phyloP scores from a whole-genome alignment of 1,139 yeast species.

The Lodderomyces beijingensis region DNA sequence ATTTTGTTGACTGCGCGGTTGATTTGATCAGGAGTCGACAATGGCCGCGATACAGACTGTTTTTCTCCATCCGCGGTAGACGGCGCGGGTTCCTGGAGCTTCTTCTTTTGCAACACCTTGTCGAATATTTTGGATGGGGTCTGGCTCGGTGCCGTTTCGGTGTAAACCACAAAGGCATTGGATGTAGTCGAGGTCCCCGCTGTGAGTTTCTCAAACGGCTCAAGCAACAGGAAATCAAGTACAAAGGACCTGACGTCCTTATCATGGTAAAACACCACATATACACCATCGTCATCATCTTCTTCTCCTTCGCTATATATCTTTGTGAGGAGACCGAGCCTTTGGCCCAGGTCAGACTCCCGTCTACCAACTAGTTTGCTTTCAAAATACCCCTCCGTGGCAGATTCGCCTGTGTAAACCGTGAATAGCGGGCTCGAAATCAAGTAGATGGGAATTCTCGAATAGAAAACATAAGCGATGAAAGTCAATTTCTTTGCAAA shows the following conservation, averaged over 20 bases:
- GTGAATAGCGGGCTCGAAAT: conserved; percentile 20
- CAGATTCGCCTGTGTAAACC: conserved; percentile 23
- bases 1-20: conserved; percentile 32
- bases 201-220: conserved; percentile 2
- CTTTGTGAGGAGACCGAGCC: conserved; percentile 1
- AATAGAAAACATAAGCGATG: conserved; percentile 17
- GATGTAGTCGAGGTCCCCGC: conserved; percentile 3
- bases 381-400: conserved; percentile 25
- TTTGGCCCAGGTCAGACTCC: not conserved
- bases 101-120: conserved; percentile 25
- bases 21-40: conserved; percentile 29
- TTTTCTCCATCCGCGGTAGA: too few species aligned
- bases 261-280: conserved; percentile 2
- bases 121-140: conserved; percentile 26
- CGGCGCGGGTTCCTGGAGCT: conserved; percentile 15
- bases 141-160: too few species aligned
- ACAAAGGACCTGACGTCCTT: not conserved
- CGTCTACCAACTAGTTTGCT: conserved; percentile 11
- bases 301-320: not conserved
- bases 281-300: not conserved
- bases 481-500: conserved; percentile 1
- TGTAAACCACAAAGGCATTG: conserved; percentile 2
- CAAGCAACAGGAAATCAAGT: conserved; percentile 1
- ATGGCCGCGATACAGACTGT: conserved; percentile 15
- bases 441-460: conserved; percentile 28